Percentiles rank a stretch among this genome's conserved stretches.
phyloP scores from a whole-genome alignment of 495 filamentous ascomycete species.

The Podospora comata region DNA sequence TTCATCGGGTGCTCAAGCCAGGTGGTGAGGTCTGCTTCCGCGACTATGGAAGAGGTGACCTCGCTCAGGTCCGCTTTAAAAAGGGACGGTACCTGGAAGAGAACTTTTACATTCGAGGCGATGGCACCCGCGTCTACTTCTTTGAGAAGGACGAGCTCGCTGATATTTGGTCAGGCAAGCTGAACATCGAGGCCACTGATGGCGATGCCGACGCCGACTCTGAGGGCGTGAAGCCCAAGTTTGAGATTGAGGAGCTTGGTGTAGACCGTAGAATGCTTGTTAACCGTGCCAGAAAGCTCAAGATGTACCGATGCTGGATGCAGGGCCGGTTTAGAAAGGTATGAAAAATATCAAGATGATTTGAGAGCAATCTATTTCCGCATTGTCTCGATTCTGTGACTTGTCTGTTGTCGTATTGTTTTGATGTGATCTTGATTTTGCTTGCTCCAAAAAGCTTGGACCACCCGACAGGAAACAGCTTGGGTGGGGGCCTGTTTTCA shows the following conservation, averaged over 20 bases:
- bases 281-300: slow-evolving; percentile 82
- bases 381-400: neutral
- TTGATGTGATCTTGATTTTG: neutral
- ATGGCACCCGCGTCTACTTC: slow-evolving; percentile 96
- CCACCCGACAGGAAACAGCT: neutral
- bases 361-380: neutral
- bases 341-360: slow-evolving; percentile 31
- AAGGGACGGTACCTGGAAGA: slow-evolving; percentile 88
- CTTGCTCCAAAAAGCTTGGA: slow-evolving; percentile 4
- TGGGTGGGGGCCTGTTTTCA: slow-evolving; percentile 10
- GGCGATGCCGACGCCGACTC: slow-evolving; percentile 19
- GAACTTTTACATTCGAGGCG: slow-evolving; percentile 94
- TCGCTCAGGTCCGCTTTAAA: slow-evolving; percentile 95
- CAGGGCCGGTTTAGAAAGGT: slow-evolving; percentile 85
- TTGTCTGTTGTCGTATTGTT: neutral
- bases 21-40: slow-evolving; percentile 89
- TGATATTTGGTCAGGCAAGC: slow-evolving; percentile 65
- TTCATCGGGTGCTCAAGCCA: slow-evolving; percentile 75
- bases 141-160: slow-evolving; percentile 82
- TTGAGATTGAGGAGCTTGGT: slow-evolving; percentile 73
- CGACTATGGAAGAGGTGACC: slow-evolving; percentile 91
- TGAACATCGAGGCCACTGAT: slow-evolving; percentile 20
- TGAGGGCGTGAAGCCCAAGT: slow-evolving; percentile 39
- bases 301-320: slow-evolving; percentile 99
- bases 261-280: slow-evolving; percentile 85